Evolutionary conservation across 352 stramenopile species (phyloP), one percentile per base, ranked within the genome.

Genomic region (Peronospora farinosa): DNA sequence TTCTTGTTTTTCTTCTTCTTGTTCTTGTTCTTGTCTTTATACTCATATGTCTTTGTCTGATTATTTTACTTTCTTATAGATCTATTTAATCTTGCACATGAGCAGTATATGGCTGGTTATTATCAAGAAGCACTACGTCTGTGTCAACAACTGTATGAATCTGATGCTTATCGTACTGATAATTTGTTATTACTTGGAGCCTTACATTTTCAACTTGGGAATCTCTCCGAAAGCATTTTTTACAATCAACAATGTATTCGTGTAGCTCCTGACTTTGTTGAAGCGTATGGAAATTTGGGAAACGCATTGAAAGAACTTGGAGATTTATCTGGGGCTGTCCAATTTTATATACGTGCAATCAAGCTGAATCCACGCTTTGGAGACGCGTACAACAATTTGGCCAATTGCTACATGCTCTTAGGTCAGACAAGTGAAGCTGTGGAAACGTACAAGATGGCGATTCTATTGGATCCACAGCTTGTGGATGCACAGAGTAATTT

Each of bases 161-260:
- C 72, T 28, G 84, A 96, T 55, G 74, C 89, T 8, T 89, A 72
- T 42, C 84, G 88, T 31, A 86, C 84, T 1, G 92, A 98, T 52
- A 96, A 96, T 52, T 60, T 98, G 17, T 63, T 98, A 40, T 78
- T 98, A 16, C 67, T 97, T 2, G 91, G 92, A 10, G 93, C 93
- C 19, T 60, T 96, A 31, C 92, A 98, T 63, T 97, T 97, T 53
- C 90, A 97, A 53, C 69, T 97, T 0, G 78, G 86, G 15, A 95
- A 97, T 63, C 86, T 95, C 41, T 83, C 69, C 7, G 89, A 97
- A 53, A 83, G 73, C 53, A 95, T 97, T 41, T 97, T 97, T 58
- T 98, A 96, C 78, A 97, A 97, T 60, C 87, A 97, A 62, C 88
- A 97, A 52, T 92, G 81, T 54, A 95, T 98, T 45, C 78, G 86